Evolutionary conservation across 2,329 filamentous ascomycete species (phyloP).

Genomic region (Aureobasidium sp.): DNA sequence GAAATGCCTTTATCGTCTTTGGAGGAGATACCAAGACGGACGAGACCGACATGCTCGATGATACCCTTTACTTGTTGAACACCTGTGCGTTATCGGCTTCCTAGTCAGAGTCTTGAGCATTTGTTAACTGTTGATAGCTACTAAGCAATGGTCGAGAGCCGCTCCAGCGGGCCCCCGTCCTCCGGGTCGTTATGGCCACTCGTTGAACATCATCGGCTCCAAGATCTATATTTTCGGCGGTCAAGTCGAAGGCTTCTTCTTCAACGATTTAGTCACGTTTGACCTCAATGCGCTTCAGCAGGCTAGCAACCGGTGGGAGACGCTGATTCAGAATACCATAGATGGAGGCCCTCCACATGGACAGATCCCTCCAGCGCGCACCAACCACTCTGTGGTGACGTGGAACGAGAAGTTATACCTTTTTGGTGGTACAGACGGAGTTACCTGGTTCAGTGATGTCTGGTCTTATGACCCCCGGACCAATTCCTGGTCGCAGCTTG

Average conservation of each 20-base stretch:
- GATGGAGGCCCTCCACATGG: slow-evolving; percentile 51
- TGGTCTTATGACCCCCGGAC: slow-evolving; percentile 85
- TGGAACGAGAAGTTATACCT: slow-evolving; percentile 91
- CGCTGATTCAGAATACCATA: slow-evolving; percentile 70
- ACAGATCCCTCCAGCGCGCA: slow-evolving; percentile 75
- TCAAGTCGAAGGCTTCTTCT: slow-evolving; percentile 94
- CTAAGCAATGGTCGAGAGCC: slow-evolving; percentile 94
- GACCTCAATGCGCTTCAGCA: slow-evolving; percentile 92
- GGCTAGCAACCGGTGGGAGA: slow-evolving; percentile 86
- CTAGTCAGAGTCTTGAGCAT: not conserved
- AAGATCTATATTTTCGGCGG: slow-evolving; percentile 98
- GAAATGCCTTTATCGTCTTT: slow-evolving; percentile 98
- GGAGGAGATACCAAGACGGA: slow-evolving; percentile 97
- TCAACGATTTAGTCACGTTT: slow-evolving; percentile 94
- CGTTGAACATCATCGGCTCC: slow-evolving; percentile 89
- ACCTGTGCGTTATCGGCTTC: slow-evolving; percentile 62
- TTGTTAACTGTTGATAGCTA: slow-evolving; percentile 52
- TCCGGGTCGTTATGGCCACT: slow-evolving; percentile 88
- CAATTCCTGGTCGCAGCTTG: slow-evolving; percentile 79
- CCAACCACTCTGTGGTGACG: slow-evolving; percentile 87
- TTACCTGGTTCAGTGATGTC: slow-evolving; percentile 98
- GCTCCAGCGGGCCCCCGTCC: slow-evolving; percentile 79
- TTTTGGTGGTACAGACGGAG: slow-evolving; percentile 95
- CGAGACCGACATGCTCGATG: slow-evolving; percentile 81
- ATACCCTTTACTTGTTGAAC: slow-evolving; percentile 92